These are phyloP conservation scores for Sanghuangporus sanghuang DNA, from an alignment of 1,284 basidiomycete species.

Conservation along the genomic window DNA sequence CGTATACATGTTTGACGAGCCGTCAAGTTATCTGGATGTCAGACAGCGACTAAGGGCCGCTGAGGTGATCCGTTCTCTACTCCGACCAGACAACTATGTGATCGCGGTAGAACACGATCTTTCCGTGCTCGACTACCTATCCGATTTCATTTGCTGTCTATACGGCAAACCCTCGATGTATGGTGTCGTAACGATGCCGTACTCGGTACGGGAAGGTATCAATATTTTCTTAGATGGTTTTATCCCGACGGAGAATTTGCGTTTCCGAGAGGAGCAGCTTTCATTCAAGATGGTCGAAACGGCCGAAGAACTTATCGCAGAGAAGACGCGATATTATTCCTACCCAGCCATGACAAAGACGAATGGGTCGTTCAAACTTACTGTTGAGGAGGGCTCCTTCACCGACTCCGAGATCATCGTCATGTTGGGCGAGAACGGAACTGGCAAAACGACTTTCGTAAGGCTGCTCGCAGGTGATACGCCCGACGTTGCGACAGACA, in stretches of 20 bases:
- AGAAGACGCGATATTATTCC: conserved; percentile 81
- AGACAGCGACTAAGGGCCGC: conserved; percentile 93
- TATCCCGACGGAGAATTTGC: conserved; percentile 96
- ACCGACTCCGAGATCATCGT: conserved; percentile 97
- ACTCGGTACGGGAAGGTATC: conserved; percentile 95
- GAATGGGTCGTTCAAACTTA: conserved; percentile 88
- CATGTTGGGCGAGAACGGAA: conserved; percentile 96
- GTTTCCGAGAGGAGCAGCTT: conserved; percentile 91
- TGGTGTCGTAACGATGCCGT: conserved; percentile 97
- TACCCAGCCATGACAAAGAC: conserved; percentile 97
- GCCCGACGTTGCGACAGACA: conserved; percentile 80
- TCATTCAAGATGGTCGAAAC: conserved; percentile 96
- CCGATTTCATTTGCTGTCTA: conserved; percentile 94
- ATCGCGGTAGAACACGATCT: conserved; percentile 97
- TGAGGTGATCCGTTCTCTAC: conserved; percentile 86
- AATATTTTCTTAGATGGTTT: conserved; percentile 98
- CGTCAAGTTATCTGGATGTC: conserved; percentile 94
- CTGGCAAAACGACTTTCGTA: conserved; percentile 96
- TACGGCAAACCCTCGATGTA: conserved; percentile 97
- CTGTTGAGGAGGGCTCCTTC: conserved; percentile 82
- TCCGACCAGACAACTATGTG: conserved; percentile 81
- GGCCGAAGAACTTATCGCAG: conserved; percentile 79
- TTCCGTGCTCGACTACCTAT: conserved; percentile 94
- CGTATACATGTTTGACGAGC: conserved; percentile 98
- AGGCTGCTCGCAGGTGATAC: conserved; percentile 86